Percentiles rank a stretch among this genome's conserved stretches.
Conservation (phyloP, 75 land plant genomes). For the Sequoia sempervirens region DNA sequence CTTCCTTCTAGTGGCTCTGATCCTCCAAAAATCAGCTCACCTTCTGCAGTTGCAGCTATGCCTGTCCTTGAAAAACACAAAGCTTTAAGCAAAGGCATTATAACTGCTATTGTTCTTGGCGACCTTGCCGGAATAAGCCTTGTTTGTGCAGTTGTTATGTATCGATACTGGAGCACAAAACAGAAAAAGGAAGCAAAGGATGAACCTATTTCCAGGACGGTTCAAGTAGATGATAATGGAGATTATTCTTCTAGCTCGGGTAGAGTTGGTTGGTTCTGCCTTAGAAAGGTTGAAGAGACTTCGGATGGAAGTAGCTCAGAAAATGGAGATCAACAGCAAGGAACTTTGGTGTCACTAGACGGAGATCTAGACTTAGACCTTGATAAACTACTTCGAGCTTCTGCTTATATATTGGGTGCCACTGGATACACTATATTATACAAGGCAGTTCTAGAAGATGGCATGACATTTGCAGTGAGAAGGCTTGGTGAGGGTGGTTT, state of each 20-base stretch:
- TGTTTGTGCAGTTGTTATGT: constrained; percentile 39
- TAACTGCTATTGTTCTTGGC: constrained; percentile 61
- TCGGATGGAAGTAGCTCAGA: constrained; percentile 22
- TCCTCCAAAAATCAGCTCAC: constrained; percentile 28
- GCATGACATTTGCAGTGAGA: constrained; percentile 59
- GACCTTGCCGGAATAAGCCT: constrained; percentile 50
- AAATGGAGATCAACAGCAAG: constrained; percentile 19
- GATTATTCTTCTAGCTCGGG: constrained; percentile 11
- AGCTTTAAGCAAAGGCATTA: constrained; percentile 40
- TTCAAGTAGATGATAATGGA: not conserved
- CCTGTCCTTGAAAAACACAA: constrained; percentile 29
- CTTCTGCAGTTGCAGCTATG: constrained; percentile 66
- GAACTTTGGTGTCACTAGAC: constrained; percentile 48
- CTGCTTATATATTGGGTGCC: constrained; percentile 83
- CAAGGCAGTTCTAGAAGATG: constrained; percentile 82
- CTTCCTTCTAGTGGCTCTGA: constrained; percentile 31
- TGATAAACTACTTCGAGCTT: constrained; percentile 70
- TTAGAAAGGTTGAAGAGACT: constrained; percentile 11
- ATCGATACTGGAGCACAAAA: constrained; percentile 40
- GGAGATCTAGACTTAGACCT: constrained; percentile 61
- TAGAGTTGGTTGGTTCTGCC: constrained; percentile 10
- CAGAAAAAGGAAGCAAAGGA: constrained; percentile 17
- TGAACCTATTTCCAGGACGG: not conserved
- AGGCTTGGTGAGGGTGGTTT: constrained; percentile 55
- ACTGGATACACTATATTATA: constrained; percentile 68